A percentile compares a stretch with the other conserved stretches of the same genome.
These are phyloP conservation scores for Hapsidospora chrysogenum DNA, from an alignment of 495 filamentous ascomycete genomes.

Conservation along the genomic window DNA sequence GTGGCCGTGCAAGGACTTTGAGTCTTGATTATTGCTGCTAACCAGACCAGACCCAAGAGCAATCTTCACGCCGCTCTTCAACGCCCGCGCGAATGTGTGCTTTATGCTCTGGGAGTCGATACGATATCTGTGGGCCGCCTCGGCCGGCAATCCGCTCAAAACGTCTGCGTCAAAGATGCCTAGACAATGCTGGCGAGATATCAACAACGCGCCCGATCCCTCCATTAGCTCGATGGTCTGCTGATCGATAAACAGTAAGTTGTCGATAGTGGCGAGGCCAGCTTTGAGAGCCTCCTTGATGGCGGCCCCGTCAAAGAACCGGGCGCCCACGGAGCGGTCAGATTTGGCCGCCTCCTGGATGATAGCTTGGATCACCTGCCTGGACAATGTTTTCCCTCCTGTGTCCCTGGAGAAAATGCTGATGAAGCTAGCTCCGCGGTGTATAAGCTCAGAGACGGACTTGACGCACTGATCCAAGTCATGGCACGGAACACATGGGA, in stretches of 20 bases:
- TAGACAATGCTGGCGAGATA: slow-evolving; percentile 8
- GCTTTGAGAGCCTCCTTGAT: slow-evolving; percentile 19
- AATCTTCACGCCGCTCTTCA: slow-evolving; percentile 14
- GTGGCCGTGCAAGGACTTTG: slow-evolving; percentile 15
- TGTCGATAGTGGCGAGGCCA: slow-evolving; percentile 21
- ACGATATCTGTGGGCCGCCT: slow-evolving; percentile 10
- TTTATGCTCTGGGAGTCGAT: slow-evolving; percentile 8
- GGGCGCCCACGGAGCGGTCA: slow-evolving; percentile 15
- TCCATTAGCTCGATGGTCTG: slow-evolving; percentile 18
- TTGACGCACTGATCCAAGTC: slow-evolving; percentile 16
- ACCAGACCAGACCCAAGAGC: slow-evolving; percentile 13
- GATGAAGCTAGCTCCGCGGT: slow-evolving; percentile 20
- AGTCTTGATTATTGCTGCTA: slow-evolving; percentile 2
- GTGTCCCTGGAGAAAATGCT: slow-evolving; percentile 20
- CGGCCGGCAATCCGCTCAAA: slow-evolving; percentile 2
- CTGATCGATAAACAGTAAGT: slow-evolving; percentile 16
- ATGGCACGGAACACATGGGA: too few relatives aligned
- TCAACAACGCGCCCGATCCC: slow-evolving; percentile 15
- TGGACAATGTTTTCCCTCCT: slow-evolving; percentile 15
- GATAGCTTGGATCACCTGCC: slow-evolving; percentile 19
- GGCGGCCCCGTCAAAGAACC: slow-evolving; percentile 19
- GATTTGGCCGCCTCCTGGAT: slow-evolving; percentile 19
- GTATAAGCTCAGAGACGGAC: slow-evolving; percentile 18
- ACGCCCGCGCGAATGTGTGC: slow-evolving; percentile 10
- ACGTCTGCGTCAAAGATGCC: slow-evolving; percentile 3